Evolutionary conservation across 2,329 filamentous ascomycete genomes (phyloP).

Genomic region (Blastomyces gilchristii): DNA sequence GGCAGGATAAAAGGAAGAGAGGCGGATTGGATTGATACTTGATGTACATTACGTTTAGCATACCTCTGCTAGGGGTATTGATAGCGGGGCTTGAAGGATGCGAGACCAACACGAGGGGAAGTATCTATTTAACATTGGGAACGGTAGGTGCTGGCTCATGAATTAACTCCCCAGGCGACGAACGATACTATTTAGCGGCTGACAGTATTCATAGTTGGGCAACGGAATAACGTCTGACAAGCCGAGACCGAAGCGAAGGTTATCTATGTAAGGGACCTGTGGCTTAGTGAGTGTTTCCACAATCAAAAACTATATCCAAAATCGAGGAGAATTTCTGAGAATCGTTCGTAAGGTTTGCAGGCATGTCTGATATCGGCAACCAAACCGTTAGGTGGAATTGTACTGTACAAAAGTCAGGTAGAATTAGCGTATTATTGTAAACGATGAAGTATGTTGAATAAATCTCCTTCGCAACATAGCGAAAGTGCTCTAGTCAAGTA

Average conservation of each 20-base stretch:
- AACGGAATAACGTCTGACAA: background rate
- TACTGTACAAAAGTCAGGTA: background rate
- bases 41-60: background rate
- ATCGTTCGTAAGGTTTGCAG: background rate
- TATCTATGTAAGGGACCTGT: too few relatives aligned
- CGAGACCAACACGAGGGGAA: background rate
- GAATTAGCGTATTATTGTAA: background rate
- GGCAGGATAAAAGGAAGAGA: too few relatives aligned
- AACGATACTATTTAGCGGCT: background rate
- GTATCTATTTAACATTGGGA: too few relatives aligned
- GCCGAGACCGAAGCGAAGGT: too few relatives aligned
- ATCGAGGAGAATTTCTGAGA: background rate
- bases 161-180: background rate
- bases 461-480: too few relatives aligned
- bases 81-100: background rate
- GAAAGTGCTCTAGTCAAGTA: too few relatives aligned
- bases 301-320: background rate
- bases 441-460: too few relatives aligned
- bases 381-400: background rate
- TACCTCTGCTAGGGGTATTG: background rate
- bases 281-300: background rate
- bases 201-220: background rate
- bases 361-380: background rate
- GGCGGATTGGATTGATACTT: too few relatives aligned
- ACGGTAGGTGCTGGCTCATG: background rate